A percentile compares a stretch with the other conserved stretches of the same genome.
phyloP scores from a whole-genome alignment of 1,284 basidiomycete species.

The Cutaneotrichosporon dermatis region DNA sequence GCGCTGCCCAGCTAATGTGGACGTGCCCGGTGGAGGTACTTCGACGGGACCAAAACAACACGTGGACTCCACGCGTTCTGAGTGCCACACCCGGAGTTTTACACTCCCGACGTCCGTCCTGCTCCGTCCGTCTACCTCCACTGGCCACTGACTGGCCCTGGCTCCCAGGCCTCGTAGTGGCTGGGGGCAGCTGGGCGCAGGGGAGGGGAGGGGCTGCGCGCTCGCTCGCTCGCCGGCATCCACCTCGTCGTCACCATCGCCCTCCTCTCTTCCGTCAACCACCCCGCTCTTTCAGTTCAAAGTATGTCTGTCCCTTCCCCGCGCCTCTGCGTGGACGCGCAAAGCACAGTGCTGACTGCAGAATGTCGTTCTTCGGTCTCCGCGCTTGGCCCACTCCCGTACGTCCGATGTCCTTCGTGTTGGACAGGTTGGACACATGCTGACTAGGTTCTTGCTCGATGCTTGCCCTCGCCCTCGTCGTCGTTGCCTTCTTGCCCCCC shows the following conservation, averaged over 20 bases:
- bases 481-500: not conserved
- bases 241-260: not conserved
- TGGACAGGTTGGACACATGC: not conserved
- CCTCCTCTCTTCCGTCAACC: too few species aligned
- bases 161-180: too few species aligned
- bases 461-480: not conserved
- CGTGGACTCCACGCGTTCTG: not conserved
- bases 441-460: slow-evolving; percentile 1
- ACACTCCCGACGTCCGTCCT: not conserved
- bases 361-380: slow-evolving; percentile 40
- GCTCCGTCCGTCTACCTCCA: too few species aligned
- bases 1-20: too few species aligned
- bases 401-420: slow-evolving; percentile 13
- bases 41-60: not conserved
- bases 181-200: too few species aligned
- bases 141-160: too few species aligned
- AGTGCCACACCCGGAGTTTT: not conserved
- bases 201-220: too few species aligned
- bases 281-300: not conserved
- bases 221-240: not conserved
- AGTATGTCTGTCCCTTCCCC: too few species aligned
- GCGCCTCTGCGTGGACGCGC: not conserved
- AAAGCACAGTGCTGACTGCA: not conserved
- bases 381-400: slow-evolving; percentile 46
- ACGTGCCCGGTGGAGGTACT: not conserved